These are phyloP conservation scores for Metschnikowia lochheadii DNA, from an alignment of 805 yeast species.

Conservation along the genomic window DNA sequence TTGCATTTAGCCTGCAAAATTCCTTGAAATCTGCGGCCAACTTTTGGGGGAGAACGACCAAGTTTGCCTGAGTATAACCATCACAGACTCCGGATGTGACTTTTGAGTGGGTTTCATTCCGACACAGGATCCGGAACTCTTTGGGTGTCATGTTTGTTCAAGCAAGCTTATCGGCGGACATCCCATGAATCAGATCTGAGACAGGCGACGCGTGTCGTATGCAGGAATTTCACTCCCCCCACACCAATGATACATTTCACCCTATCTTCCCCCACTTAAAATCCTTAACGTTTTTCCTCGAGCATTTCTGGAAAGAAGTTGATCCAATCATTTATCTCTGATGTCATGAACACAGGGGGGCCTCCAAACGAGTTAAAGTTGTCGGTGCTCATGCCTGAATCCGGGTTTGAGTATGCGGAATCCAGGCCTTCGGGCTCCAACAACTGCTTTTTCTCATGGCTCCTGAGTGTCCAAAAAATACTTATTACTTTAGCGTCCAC, in stretches of 20 bases:
- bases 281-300: neutral
- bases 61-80: conserved; percentile 37
- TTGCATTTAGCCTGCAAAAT: conserved; percentile 36
- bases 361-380: conserved; percentile 9
- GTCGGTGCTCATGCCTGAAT: neutral
- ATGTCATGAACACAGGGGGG: conserved; percentile 8
- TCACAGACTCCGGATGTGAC: conserved; percentile 16
- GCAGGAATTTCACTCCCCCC: neutral
- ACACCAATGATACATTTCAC: neutral
- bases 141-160: conserved; percentile 4
- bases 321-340: conserved; percentile 8
- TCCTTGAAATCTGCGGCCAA: conserved; percentile 30
- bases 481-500: neutral
- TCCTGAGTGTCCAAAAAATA: neutral
- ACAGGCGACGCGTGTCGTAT: neutral
- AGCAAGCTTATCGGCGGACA: neutral
- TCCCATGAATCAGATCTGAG: neutral
- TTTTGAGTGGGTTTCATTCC: neutral
- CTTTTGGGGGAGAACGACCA: conserved; percentile 31
- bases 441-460: neutral
- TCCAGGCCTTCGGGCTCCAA: neutral
- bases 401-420: neutral
- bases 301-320: conserved; percentile 8
- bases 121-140: conserved; percentile 7
- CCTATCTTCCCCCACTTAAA: neutral